A percentile compares a stretch with the other conserved stretches of the same genome.
These are phyloP conservation scores for Gracilaria domingensis DNA, from an alignment of 23 red algal genomes.

Conservation along the genomic window DNA sequence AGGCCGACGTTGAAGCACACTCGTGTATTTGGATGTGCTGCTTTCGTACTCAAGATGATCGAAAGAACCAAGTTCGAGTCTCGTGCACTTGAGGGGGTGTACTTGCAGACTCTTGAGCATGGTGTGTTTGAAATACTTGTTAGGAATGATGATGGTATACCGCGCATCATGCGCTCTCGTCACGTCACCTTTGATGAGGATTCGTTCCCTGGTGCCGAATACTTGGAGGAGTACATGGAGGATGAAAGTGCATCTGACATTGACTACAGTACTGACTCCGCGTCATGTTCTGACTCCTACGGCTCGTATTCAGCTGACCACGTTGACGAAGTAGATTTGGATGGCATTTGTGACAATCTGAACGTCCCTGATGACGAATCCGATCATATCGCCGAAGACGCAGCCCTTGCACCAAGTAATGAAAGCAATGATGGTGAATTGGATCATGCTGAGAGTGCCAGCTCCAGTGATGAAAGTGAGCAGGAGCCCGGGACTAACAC, in stretches of 20 bases:
- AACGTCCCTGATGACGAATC: not conserved
- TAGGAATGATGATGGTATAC: not conserved
- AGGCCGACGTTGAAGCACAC: slow-evolving; percentile 26
- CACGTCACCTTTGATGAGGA: slow-evolving; percentile 26
- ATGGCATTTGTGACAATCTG: not conserved
- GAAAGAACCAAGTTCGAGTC: slow-evolving; percentile 39
- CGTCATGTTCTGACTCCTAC: not conserved
- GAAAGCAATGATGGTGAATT: not conserved
- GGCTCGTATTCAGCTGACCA: not conserved
- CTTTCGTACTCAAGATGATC: not conserved
- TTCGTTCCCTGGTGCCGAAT: too few species aligned
- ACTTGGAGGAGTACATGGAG: slow-evolving; percentile 15
- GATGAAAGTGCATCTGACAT: not conserved
- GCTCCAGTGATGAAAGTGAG: not conserved
- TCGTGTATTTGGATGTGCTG: slow-evolving; percentile 34
- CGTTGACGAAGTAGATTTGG: not conserved
- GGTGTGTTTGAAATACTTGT: not conserved
- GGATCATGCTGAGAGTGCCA: not conserved
- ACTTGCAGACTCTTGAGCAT: slow-evolving; percentile 61
- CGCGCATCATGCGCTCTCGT: not conserved
- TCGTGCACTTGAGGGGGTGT: slow-evolving; percentile 53
- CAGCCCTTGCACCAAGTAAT: not conserved
- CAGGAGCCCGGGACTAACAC: not conserved
- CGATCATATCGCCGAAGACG: too few species aligned
- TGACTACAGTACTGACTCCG: not conserved